phyloP scores from a whole-genome alignment of 2,329 filamentous ascomycete species.

The Coniochaeta sp. region DNA sequence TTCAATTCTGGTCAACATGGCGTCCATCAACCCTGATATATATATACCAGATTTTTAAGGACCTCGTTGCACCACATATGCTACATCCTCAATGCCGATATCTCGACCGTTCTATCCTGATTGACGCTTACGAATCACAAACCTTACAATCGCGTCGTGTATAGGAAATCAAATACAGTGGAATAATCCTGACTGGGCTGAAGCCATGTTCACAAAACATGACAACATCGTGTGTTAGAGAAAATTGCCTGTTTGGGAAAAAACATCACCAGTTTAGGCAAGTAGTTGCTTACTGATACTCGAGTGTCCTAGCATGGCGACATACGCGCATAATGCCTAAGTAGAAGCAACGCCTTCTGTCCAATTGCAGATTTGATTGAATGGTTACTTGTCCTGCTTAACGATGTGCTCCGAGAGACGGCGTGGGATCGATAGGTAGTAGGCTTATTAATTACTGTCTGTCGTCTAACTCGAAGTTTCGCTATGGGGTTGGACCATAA shows the following conservation, averaged over 20 bases:
- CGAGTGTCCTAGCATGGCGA: not conserved
- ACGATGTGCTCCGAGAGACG: no score
- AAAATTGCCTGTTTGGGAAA: not conserved
- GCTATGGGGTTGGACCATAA: not conserved
- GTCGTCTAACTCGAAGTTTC: no score
- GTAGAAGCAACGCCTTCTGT: not conserved
- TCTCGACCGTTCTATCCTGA: not conserved
- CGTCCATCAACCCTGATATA: not conserved
- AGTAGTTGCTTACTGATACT: not conserved
- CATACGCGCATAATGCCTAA: no score
- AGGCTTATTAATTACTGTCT: not conserved
- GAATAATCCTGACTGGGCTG: not conserved
- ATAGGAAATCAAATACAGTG: not conserved
- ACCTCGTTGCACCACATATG: not conserved
- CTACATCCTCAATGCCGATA: not conserved
- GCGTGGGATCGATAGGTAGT: not conserved
- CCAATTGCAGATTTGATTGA: not conserved
- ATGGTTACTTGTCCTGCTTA: not conserved
- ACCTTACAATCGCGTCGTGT: not conserved
- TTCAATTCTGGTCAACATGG: not conserved
- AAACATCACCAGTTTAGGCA: not conserved
- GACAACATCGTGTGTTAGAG: not conserved
- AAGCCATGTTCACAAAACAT: not conserved
- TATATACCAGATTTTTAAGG: not conserved
- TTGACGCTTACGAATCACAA: not conserved